A percentile compares a stretch with the other conserved stretches of the same genome.
Evolutionary conservation across 2,329 filamentous ascomycete species (phyloP).

Genomic region (Nakataea oryzae): DNA sequence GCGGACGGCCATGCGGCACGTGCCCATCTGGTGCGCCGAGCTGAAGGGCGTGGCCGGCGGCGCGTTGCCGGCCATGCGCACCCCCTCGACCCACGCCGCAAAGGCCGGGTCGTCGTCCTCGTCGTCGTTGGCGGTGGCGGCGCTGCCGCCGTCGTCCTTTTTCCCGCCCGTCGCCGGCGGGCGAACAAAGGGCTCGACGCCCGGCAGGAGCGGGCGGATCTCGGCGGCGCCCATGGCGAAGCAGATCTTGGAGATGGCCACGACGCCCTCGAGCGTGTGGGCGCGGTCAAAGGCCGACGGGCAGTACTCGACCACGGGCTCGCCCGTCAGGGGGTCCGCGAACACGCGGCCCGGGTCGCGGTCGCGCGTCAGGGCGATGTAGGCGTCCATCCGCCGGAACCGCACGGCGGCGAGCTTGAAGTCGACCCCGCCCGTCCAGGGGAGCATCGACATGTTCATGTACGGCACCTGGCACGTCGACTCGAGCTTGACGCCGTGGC

Average conservation of each 20-base stretch:
- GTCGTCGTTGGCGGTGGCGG: slow-evolving; percentile 8
- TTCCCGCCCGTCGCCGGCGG: slow-evolving; percentile 11
- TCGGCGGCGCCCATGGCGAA: slow-evolving; percentile 73
- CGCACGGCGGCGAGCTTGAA: slow-evolving; percentile 63
- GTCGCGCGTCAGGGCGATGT: slow-evolving; percentile 67
- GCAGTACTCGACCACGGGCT: slow-evolving; percentile 58
- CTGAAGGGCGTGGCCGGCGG: slow-evolving; percentile 43
- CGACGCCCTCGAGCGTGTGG: slow-evolving; percentile 59
- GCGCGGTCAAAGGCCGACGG: slow-evolving; percentile 61
- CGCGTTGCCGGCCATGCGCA: slow-evolving; percentile 37
- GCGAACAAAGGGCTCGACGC: slow-evolving; percentile 51
- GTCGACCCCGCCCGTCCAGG: slow-evolving; percentile 58
- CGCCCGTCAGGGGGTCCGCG: slow-evolving; percentile 56
- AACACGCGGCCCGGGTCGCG: slow-evolving; percentile 66
- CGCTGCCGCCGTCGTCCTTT: background rate
- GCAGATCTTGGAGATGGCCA: slow-evolving; percentile 65
- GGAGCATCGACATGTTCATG: slow-evolving; percentile 47
- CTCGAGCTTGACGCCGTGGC: slow-evolving; percentile 79
- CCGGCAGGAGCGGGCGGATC: slow-evolving; percentile 57
- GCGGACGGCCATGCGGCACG: slow-evolving; percentile 52
- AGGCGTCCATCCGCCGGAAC: slow-evolving; percentile 58
- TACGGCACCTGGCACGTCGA: slow-evolving; percentile 63
- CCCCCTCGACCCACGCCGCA: slow-evolving; percentile 44
- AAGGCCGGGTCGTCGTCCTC: slow-evolving; percentile 45
- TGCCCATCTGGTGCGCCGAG: slow-evolving; percentile 77